Conservation (phyloP, 1,284 basidiomycete genomes). For the Hypsizygus ulmarius region DNA sequence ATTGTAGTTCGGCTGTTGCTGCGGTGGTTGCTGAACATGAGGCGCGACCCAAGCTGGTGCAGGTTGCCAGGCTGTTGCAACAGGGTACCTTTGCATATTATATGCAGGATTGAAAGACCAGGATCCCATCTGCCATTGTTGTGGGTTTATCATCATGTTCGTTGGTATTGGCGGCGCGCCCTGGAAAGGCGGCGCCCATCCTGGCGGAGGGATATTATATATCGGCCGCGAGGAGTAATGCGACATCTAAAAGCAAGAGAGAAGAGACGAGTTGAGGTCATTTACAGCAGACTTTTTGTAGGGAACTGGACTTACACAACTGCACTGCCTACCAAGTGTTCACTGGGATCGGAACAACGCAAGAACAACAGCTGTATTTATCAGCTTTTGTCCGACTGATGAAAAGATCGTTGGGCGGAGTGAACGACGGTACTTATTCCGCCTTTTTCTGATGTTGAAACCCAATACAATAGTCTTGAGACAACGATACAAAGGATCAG, state of each 20-base stretch:
- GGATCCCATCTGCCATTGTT: conserved; percentile 46
- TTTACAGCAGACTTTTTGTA: not conserved
- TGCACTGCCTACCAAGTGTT: too few species aligned
- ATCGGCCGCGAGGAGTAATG: conserved; percentile 2
- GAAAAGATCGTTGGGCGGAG: too few species aligned
- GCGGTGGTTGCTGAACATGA: conserved; percentile 20
- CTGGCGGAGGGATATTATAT: conserved; percentile 15
- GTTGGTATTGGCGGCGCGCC: conserved; percentile 46
- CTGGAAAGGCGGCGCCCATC: conserved; percentile 36
- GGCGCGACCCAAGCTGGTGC: conserved; percentile 33
- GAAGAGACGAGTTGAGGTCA: not conserved
- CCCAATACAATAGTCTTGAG: too few species aligned
- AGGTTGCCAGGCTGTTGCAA: conserved; percentile 36
- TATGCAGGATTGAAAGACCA: conserved; percentile 49
- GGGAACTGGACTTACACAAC: too few species aligned
- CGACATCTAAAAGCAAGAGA: conserved; percentile 6
- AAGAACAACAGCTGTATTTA: too few species aligned
- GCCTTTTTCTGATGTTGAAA: too few species aligned
- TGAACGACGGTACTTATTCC: too few species aligned
- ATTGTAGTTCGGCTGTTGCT: conserved; percentile 37
- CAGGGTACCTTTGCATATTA: conserved; percentile 26
- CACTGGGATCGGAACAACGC: too few species aligned
- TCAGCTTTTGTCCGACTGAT: too few species aligned
- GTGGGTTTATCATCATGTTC: conserved; percentile 38
- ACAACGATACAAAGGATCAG: too few species aligned